phyloP scores from a whole-genome alignment of 495 filamentous ascomycete species.

The Cetradonia linearis region DNA sequence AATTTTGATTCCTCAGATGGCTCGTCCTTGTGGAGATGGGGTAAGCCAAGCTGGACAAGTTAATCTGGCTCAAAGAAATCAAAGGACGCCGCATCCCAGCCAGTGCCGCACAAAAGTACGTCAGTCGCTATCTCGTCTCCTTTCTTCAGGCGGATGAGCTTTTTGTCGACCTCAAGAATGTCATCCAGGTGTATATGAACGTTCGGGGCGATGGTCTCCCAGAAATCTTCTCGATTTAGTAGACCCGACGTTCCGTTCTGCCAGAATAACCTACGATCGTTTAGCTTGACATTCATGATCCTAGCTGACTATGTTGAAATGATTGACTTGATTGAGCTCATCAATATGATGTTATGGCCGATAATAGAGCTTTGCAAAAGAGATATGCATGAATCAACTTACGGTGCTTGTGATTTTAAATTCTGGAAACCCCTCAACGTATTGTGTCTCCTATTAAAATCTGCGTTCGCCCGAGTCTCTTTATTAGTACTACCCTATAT shows the following conservation, averaged over 20 bases:
- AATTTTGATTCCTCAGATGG: conserved; percentile 18
- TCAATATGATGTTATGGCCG: not conserved
- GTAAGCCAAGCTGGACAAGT: conserved; percentile 26
- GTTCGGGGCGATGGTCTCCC: conserved; percentile 31
- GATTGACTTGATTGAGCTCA: not conserved
- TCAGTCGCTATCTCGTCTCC: conserved; percentile 29
- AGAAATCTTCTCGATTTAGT: conserved; percentile 33
- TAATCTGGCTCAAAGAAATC: conserved; percentile 24
- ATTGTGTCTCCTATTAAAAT: conserved; percentile 16
- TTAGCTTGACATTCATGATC: not conserved
- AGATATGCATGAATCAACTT: conserved; percentile 2
- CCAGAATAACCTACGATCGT: conserved; percentile 31
- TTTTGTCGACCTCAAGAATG: conserved; percentile 23
- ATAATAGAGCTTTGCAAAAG: not conserved
- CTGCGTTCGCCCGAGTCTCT: conserved; percentile 11
- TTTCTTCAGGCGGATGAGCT: conserved; percentile 24
- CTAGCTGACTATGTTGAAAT: too few species aligned
- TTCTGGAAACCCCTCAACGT: conserved; percentile 19
- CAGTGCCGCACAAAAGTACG: conserved; percentile 34
- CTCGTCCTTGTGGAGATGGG: conserved; percentile 23
- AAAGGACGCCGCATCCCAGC: conserved; percentile 27
- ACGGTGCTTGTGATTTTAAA: conserved; percentile 18
- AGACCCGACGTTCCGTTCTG: conserved; percentile 31
- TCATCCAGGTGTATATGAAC: conserved; percentile 32
- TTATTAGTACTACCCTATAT: conserved; percentile 26